Evolutionary conservation across 495 filamentous ascomycete species (phyloP).

Genomic region (Penicillium turbatum): DNA sequence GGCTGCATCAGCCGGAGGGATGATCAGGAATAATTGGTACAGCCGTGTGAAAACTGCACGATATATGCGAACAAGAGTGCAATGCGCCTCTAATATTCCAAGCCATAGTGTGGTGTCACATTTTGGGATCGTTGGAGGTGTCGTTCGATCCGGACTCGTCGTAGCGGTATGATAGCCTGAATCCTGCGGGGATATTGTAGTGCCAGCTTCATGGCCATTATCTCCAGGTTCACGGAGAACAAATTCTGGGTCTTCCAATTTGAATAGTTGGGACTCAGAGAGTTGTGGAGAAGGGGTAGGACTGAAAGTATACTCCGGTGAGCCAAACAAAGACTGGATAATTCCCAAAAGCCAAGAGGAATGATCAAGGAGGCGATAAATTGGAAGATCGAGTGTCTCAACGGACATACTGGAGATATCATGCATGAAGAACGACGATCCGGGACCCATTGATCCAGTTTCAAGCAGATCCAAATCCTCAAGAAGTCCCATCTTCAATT

Average conservation of each 20-base stretch:
- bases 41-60: conserved; percentile 17
- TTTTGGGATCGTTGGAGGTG: not conserved
- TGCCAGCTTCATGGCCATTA: not conserved
- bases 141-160: not conserved
- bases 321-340: not conserved
- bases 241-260: not conserved
- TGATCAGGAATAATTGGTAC: conserved; percentile 18
- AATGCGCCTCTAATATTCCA: conserved; percentile 15
- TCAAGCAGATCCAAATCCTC: conserved; percentile 21
- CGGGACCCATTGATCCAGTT: not conserved
- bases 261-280: not conserved
- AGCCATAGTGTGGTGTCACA: conserved; percentile 11
- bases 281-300: not conserved
- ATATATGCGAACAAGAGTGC: conserved; percentile 16
- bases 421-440: not conserved
- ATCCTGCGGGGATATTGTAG: conserved; percentile 11
- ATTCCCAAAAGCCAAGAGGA: conserved; percentile 18
- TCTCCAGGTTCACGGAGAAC: not conserved
- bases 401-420: not conserved
- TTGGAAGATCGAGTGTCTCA: conserved; percentile 15
- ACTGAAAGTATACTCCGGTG: not conserved
- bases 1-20: conserved; percentile 14
- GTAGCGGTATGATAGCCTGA: conserved; percentile 11
- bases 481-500: conserved; percentile 14
- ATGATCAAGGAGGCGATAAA: conserved; percentile 20